Conservation (phyloP, 2,329 filamentous ascomycete species). For the Immersiporthe knoxdaviesiana region DNA sequence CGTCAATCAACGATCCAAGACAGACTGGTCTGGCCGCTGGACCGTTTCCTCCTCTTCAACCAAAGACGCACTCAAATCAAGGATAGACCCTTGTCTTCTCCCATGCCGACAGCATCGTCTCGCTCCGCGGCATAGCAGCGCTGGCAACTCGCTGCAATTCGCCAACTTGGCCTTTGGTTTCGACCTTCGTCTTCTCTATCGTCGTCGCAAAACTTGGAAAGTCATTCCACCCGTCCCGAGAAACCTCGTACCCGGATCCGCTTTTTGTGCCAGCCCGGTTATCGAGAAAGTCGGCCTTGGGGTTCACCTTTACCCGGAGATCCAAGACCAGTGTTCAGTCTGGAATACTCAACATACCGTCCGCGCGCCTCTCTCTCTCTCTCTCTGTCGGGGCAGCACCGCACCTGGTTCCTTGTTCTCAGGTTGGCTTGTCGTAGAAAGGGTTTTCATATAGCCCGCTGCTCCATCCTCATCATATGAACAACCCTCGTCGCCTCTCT, state of each 20-base stretch:
- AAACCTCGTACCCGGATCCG: not conserved
- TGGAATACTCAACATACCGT: too few relatives aligned
- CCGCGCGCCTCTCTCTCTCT: too few relatives aligned
- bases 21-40: not conserved
- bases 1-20: not conserved
- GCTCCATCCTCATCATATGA: constrained; percentile 1
- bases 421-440: not conserved
- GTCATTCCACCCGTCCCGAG: not conserved
- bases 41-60: not conserved
- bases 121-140: not conserved
- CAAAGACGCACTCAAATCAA: not conserved
- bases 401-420: not conserved
- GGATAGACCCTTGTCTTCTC: not conserved
- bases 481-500: too few relatives aligned
- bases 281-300: not conserved
- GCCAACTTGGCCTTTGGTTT: not conserved
- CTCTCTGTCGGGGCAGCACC: not conserved
- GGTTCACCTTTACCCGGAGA: not conserved
- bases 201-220: constrained; percentile 1
- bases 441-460: not conserved
- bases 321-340: too few relatives aligned
- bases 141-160: not conserved
- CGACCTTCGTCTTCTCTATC: not conserved
- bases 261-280: not conserved
- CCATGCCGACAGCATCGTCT: not conserved